Conservation (phyloP, 495 filamentous ascomycete species). For the Thermothielavioides terrestris region DNA sequence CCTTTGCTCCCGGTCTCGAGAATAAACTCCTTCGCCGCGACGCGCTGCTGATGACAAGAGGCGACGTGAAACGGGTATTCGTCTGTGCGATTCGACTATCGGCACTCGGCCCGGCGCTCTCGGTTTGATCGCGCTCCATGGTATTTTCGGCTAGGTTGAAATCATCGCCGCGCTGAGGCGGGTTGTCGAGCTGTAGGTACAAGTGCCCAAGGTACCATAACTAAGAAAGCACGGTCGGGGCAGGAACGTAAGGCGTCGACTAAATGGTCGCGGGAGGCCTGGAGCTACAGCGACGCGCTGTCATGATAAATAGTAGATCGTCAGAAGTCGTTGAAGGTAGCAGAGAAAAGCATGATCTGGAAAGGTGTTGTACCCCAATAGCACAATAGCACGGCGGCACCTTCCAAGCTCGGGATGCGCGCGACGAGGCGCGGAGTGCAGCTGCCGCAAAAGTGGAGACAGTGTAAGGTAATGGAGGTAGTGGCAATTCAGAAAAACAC, state of each 20-base stretch:
- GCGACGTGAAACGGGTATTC: constrained; percentile 17
- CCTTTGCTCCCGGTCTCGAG: constrained; percentile 15
- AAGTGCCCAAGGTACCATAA: too few species aligned
- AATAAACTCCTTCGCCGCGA: constrained; percentile 18
- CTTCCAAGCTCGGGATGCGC: too few species aligned
- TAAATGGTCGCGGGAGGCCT: not conserved
- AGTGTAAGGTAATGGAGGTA: too few species aligned
- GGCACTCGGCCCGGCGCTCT: not conserved
- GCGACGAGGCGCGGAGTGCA: too few species aligned
- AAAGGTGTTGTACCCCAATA: not conserved
- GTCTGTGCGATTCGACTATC: constrained; percentile 2
- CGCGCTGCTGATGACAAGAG: constrained; percentile 19
- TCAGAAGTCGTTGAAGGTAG: not conserved
- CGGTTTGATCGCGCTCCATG: constrained; percentile 22
- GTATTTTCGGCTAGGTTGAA: too few species aligned
- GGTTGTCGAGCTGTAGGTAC: too few species aligned
- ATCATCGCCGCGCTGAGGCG: too few species aligned
- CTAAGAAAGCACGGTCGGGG: too few species aligned
- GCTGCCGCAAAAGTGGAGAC: too few species aligned
- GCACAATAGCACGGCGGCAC: not conserved
- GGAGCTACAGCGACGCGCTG: not conserved
- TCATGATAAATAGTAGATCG: not conserved
- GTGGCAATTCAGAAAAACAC: too few species aligned
- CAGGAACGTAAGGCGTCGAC: too few species aligned
- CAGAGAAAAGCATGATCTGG: not conserved